phyloP scores from a whole-genome alignment of 208 protist species.

The Crithidia thermophila region DNA sequence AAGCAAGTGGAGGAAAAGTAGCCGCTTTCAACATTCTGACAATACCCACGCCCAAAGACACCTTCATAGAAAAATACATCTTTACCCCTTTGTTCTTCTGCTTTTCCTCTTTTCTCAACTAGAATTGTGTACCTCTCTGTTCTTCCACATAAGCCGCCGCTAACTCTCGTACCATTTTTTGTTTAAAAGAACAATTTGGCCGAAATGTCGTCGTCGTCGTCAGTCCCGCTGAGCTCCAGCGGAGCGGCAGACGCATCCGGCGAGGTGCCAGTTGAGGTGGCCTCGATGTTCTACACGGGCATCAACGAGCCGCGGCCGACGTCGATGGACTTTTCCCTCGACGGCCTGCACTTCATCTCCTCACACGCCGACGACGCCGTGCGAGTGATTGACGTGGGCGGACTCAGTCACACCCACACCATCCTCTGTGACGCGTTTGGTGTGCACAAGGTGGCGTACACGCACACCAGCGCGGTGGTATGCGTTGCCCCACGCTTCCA shows the following conservation, averaged over 20 bases:
- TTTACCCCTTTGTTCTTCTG: no score
- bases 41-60: no score
- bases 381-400: slow-evolving; percentile 63
- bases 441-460: slow-evolving; percentile 68
- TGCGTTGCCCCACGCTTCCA: slow-evolving; percentile 69
- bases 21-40: no score
- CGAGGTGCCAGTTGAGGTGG: slow-evolving; percentile 53
- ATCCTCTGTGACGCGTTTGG: slow-evolving; percentile 64
- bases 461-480: slow-evolving; percentile 62
- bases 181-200: neutral
- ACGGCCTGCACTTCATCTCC: slow-evolving; percentile 70
- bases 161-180: no score
- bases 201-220: neutral
- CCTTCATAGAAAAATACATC: no score
- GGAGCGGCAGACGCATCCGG: neutral
- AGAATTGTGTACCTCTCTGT: no score
- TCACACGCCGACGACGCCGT: slow-evolving; percentile 80
- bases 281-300: slow-evolving; percentile 73
- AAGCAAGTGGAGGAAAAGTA: no score
- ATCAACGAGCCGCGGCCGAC: slow-evolving; percentile 76
- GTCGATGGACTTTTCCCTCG: slow-evolving; percentile 73
- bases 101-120: no score
- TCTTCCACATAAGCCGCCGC: no score
- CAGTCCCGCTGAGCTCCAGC: slow-evolving; percentile 14
- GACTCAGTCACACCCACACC: slow-evolving; percentile 51